Base-by-base conservation (phyloP, 225 moss, liverwort and hornwort species). In the Ulota crispa region DNA sequence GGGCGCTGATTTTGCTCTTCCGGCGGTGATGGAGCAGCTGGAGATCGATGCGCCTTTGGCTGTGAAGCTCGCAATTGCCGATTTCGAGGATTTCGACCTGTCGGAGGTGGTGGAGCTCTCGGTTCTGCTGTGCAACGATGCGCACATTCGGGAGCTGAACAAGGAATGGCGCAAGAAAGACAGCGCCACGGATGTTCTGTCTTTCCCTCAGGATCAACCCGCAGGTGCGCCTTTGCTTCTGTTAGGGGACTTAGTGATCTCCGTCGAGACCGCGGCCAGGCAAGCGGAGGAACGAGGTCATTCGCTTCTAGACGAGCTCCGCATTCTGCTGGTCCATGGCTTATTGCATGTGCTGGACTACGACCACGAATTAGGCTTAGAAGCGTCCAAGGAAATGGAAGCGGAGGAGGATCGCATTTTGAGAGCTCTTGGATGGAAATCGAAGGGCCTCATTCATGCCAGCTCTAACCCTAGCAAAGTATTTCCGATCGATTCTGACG, bases 271-370 rank as follows among this genome's bases (percentile, higher is more conserved):
- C 61, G 98, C 96, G 64, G 88, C 92, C 66, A 84, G 84, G 85
- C 98, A 99, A 86, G 98, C 98, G 47, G 85, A 89, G 83, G 98
- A 94, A 72, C 90, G 93, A 37, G 87, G 91, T 16, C 93, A 94
- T 73, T 84, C 87, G 2, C 82, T 99, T 28, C 77, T 99, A 14
- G 96, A 99, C 45, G 96, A 99, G 82, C 70, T 99, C 30, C 93
- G 96, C 5, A 96, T 99, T 64, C 96, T 99, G 27, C 83, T 99
- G 74, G 98, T 99, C 41, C 98, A 96, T 85, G 98, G 98, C 18
- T 86, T 96, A 78, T 81, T 99, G 52, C 98, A 99, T 84, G 87
- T 93, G 39, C 59, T 95, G 85, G 94, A 92, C 41, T 94, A 92
- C 84, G 98, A 94, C 77, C 98, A 99, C 69, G 98, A 99, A 85